A percentile compares a stretch with the other conserved stretches of the same genome.
These are phyloP conservation scores for Jackrogersella multiformis DNA, from an alignment of 495 filamentous ascomycete genomes.

Conservation along the genomic window DNA sequence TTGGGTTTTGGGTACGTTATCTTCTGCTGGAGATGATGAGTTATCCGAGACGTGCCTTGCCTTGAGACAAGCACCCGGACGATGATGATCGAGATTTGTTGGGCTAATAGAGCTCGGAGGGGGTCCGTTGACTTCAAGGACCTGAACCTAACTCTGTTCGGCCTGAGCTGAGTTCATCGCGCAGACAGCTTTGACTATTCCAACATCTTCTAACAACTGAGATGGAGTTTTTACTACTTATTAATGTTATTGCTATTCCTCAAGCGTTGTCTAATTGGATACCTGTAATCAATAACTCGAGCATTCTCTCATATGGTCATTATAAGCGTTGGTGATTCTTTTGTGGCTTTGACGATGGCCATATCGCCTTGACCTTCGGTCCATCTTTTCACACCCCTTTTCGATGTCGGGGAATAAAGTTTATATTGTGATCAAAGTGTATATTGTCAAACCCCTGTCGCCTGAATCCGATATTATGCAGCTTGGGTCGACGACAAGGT, in stretches of 20 bases:
- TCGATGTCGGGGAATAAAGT: background rate
- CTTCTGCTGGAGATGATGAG: background rate
- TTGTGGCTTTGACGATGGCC: background rate
- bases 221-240: background rate
- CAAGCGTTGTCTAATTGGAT: background rate
- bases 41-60: background rate
- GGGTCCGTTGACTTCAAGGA: slow-evolving; percentile 12
- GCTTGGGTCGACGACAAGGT: background rate
- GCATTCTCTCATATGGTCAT: background rate
- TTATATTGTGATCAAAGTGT: background rate
- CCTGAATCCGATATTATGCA: background rate
- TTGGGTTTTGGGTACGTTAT: background rate
- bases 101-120: slow-evolving; percentile 1
- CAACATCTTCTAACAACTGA: too few species aligned
- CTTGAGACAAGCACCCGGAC: background rate
- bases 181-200: background rate
- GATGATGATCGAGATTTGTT: background rate
- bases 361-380: background rate
- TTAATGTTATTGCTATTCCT: background rate
- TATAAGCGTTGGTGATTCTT: background rate
- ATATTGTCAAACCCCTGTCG: background rate
- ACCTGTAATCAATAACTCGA: background rate
- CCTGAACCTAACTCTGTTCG: slow-evolving; percentile 13
- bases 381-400: background rate
- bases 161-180: background rate